A percentile compares a stretch with the other conserved stretches of the same genome.
These are phyloP conservation scores for Trichoderma brevicompactum DNA, from an alignment of 2,329 filamentous ascomycete genomes.

Conservation along the genomic window DNA sequence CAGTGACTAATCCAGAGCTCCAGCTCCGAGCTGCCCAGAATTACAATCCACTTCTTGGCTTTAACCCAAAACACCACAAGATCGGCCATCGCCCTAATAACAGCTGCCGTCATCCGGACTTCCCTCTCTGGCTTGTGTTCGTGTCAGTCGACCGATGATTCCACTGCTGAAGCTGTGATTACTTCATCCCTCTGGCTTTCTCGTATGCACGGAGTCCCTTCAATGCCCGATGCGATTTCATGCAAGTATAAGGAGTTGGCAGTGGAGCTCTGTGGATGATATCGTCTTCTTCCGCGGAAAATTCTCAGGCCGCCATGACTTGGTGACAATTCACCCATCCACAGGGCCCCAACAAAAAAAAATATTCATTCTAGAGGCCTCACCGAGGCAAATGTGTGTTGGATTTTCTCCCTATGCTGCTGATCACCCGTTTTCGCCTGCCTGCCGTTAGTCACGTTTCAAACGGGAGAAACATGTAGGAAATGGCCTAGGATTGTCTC, in stretches of 20 bases:
- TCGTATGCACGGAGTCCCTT: not conserved
- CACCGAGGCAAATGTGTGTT: not conserved
- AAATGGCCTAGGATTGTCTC: not conserved
- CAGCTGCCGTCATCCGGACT: not conserved
- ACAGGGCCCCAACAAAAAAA: not conserved
- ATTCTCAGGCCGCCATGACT: not conserved
- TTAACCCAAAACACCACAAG: slow-evolving; percentile 21
- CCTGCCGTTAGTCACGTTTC: slow-evolving; percentile 7
- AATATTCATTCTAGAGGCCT: not conserved
- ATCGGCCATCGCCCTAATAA: slow-evolving; percentile 6
- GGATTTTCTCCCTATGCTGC: not conserved
- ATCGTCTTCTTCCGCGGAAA: not conserved
- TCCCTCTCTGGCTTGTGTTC: not conserved
- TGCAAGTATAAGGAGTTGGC: slow-evolving; percentile 8
- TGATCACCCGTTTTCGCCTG: not conserved
- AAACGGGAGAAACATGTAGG: not conserved
- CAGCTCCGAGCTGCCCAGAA: not conserved
- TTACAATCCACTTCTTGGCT: not conserved
- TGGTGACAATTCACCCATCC: not conserved
- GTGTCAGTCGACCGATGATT: too few relatives aligned
- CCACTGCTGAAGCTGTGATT: not conserved
- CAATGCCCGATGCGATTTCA: not conserved
- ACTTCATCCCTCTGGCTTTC: not conserved
- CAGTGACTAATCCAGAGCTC: not conserved
- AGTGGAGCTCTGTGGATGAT: slow-evolving; percentile 1